Conservation (phyloP, 768 basidiomycete species). For the Psilocybe cyanescens region DNA sequence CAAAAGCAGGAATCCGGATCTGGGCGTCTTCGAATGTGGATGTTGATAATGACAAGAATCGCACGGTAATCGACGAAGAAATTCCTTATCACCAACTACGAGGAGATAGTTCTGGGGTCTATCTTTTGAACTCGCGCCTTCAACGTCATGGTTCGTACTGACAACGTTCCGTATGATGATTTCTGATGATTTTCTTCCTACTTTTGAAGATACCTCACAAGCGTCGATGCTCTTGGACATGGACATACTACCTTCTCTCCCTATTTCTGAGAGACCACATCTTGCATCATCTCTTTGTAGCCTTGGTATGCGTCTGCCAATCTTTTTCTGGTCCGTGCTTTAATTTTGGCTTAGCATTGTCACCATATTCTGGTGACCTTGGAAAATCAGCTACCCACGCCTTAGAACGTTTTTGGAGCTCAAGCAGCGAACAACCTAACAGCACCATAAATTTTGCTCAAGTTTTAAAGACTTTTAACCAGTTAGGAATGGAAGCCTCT, state of each 20-base stretch:
- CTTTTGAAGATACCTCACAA: conserved; percentile 39
- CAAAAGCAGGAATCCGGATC: conserved; percentile 17
- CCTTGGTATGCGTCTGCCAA: conserved; percentile 16
- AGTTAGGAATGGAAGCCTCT: conserved; percentile 46
- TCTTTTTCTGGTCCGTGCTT: background rate
- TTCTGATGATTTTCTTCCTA: background rate
- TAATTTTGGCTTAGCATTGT: conserved; percentile 7
- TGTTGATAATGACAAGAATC: background rate
- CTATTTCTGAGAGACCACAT: conserved; percentile 27
- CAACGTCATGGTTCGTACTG: conserved; percentile 21
- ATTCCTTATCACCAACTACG: conserved; percentile 17
- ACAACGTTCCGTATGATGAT: background rate
- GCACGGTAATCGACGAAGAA: conserved; percentile 13
- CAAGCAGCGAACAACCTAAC: conserved; percentile 7
- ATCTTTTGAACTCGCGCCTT: conserved; percentile 31
- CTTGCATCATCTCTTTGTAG: conserved; percentile 20
- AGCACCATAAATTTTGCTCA: conserved; percentile 37
- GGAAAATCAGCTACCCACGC: conserved; percentile 15
- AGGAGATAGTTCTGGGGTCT: conserved; percentile 24
- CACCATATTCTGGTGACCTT: conserved; percentile 5
- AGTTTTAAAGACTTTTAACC: conserved; percentile 40
- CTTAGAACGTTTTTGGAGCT: conserved; percentile 18
- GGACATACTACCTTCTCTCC: conserved; percentile 41
- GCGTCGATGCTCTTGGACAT: conserved; percentile 44
- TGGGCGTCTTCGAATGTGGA: conserved; percentile 13